Base-by-base conservation (phyloP, 768 basidiomycete species). In the Gloeostereum incarnatum region DNA sequence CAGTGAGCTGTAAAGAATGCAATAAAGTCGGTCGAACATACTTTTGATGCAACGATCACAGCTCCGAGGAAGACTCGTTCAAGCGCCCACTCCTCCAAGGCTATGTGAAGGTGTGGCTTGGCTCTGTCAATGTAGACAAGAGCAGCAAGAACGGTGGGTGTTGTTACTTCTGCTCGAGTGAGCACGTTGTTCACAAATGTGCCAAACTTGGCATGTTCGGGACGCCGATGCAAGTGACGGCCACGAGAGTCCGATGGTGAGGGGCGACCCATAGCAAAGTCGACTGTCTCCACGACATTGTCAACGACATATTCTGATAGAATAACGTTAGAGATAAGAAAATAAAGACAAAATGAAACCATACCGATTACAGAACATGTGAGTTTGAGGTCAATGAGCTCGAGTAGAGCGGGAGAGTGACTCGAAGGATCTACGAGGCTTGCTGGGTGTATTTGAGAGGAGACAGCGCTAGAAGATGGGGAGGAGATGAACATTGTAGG, bases 41-140 rank as follows among this genome's bases (percentile, higher is more conserved):
- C 81, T 69, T 92, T 93, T 61, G 81, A 81, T 5, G 90, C 89
- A 33, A 75, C 67, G 58, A 93, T 91, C 46, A 92, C 59, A n/a
- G 88, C 79, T 36, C 90, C 90, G 30, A 93, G 73, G 61, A 93
- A 92, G 21, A 93, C 89, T 29, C 90, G 78, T 59, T 92, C 88
- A 35, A 85, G 69, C 10, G 89, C 90, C 84, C 84, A 87, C 51
- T 85, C 78, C 53, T 86, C 82, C 43, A 84, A 64, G 6, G 81
- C 81, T 46, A 87, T 87, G 52, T 83, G 80, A 30, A 89, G 68
- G 56, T 86, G 81, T 3, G 81, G 81, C 49, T 78, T 78, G 2
- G 85, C 81, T 39, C 86, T 63, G 60, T 78, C 65, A 53, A 88
- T 79, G 58, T 88, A 89, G 54, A 80, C 81, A 38, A 87, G 74